A percentile compares a stretch with the other conserved stretches of the same genome.
phyloP scores from a whole-genome alignment of 306 rosid species.

The Fragaria nilgerrensis region DNA sequence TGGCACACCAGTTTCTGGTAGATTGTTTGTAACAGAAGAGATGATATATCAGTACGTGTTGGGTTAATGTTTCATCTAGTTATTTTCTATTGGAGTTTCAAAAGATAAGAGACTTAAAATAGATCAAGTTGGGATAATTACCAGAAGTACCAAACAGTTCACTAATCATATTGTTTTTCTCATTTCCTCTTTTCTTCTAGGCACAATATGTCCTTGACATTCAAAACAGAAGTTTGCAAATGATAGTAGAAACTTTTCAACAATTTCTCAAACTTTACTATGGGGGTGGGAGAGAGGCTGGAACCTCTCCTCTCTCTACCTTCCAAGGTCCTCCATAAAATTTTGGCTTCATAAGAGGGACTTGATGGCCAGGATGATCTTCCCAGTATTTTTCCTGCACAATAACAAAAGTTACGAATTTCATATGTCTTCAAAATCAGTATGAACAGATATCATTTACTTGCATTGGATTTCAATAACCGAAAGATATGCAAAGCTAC shows the following conservation, averaged over 20 bases:
- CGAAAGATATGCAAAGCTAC: background rate
- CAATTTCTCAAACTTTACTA: slow-evolving; percentile 6
- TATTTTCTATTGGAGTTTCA: background rate
- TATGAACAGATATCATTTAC: background rate
- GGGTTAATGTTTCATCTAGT: background rate
- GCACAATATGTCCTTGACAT: background rate
- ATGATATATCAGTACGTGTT: slow-evolving; percentile 6
- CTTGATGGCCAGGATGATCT: slow-evolving; percentile 72
- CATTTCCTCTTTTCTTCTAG: background rate
- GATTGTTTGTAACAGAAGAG: slow-evolving; percentile 9
- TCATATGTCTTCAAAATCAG: slow-evolving; percentile 6
- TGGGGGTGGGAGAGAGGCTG: slow-evolving; percentile 24
- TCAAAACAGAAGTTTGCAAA: background rate
- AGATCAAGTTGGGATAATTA: background rate
- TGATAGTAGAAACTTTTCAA: background rate
- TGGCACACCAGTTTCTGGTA: slow-evolving; percentile 14
- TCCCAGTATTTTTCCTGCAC: slow-evolving; percentile 93
- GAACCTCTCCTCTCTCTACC: slow-evolving; percentile 56
- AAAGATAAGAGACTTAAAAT: background rate
- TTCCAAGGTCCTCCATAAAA: slow-evolving; percentile 82
- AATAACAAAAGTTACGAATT: background rate
- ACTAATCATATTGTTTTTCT: background rate
- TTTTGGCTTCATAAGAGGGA: slow-evolving; percentile 77
- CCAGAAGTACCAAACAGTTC: background rate
- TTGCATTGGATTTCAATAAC: background rate